Conservation (phyloP, 2,329 filamentous ascomycete genomes). For the Epichloe gansuensis region DNA sequence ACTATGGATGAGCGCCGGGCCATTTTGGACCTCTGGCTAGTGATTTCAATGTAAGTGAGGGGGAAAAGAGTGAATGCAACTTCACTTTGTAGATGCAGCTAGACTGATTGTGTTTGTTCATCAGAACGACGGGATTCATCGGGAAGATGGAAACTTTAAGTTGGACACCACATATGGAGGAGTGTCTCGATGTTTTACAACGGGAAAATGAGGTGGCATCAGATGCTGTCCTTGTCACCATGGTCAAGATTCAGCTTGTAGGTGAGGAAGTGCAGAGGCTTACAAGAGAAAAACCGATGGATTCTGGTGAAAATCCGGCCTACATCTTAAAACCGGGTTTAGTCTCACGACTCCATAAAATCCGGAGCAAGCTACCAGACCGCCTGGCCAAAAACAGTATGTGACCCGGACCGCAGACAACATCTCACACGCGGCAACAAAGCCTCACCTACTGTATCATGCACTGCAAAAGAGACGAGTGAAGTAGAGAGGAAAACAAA, state of each 20-base stretch:
- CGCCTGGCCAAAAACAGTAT: slow-evolving; percentile 16
- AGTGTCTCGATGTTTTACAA: slow-evolving; percentile 35
- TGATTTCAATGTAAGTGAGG: slow-evolving; percentile 21
- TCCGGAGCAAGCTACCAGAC: slow-evolving; percentile 14
- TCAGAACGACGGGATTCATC: slow-evolving; percentile 25
- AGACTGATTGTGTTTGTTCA: neutral
- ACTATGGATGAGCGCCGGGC: slow-evolving; percentile 38
- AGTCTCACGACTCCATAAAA: slow-evolving; percentile 15
- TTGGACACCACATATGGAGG: slow-evolving; percentile 48
- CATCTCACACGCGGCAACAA: neutral
- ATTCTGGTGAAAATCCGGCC: slow-evolving; percentile 15
- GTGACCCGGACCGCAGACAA: slow-evolving; percentile 5
- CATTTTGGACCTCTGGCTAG: slow-evolving; percentile 32
- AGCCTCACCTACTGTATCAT: too few species aligned
- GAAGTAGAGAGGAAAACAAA: too few species aligned
- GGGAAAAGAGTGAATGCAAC: too few species aligned
- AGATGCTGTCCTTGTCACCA: slow-evolving; percentile 32
- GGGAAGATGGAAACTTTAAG: slow-evolving; percentile 36
- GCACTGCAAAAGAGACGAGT: too few species aligned
- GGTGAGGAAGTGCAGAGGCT: slow-evolving; percentile 25
- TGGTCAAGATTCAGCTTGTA: slow-evolving; percentile 26
- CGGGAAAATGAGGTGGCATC: slow-evolving; percentile 31
- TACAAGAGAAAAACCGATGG: slow-evolving; percentile 18
- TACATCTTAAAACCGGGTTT: slow-evolving; percentile 21
- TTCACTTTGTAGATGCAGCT: too few species aligned